Percentiles rank a stretch among this genome's conserved stretches.
Evolutionary conservation across 2,329 filamentous ascomycete genomes (phyloP).

Genomic region (Phyllosticta paracitricarpa): DNA sequence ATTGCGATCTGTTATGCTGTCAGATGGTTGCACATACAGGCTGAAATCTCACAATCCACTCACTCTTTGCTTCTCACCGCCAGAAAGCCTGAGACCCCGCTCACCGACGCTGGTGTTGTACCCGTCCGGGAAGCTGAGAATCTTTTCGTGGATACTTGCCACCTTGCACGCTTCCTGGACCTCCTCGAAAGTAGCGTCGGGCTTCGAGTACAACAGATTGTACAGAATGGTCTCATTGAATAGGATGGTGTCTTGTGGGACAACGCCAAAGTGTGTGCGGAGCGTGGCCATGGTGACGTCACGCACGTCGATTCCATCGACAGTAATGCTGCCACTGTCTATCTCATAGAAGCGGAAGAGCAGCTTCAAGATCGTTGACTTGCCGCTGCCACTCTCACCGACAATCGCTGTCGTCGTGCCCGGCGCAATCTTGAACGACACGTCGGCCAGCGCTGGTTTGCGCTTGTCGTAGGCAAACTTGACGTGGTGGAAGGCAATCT

Average conservation of each 20-base stretch:
- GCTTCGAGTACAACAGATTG: slow-evolving; percentile 49
- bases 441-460: slow-evolving; percentile 33
- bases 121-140: slow-evolving; percentile 37
- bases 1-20: slow-evolving; percentile 35
- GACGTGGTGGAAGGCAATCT: slow-evolving; percentile 14
- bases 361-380: slow-evolving; percentile 45
- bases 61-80: slow-evolving; percentile 51
- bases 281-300: slow-evolving; percentile 44
- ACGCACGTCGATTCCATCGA: slow-evolving; percentile 45
- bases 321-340: slow-evolving; percentile 35
- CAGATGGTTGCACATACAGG: not conserved
- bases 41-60: not conserved
- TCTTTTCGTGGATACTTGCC: slow-evolving; percentile 49
- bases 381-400: slow-evolving; percentile 46
- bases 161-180: slow-evolving; percentile 45
- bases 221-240: slow-evolving; percentile 51
- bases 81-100: slow-evolving; percentile 35
- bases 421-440: slow-evolving; percentile 34
- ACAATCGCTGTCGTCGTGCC: slow-evolving; percentile 45
- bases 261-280: slow-evolving; percentile 45
- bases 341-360: slow-evolving; percentile 46
- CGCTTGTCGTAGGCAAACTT: slow-evolving; percentile 20
- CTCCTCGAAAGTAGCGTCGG: slow-evolving; percentile 44
- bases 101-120: slow-evolving; percentile 11
- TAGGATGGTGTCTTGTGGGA: slow-evolving; percentile 48